Percentiles rank a stretch among this genome's conserved stretches.
Evolutionary conservation across 371 early-diverging fungal species (phyloP).

Genomic region (Apophysomyces elegans): DNA sequence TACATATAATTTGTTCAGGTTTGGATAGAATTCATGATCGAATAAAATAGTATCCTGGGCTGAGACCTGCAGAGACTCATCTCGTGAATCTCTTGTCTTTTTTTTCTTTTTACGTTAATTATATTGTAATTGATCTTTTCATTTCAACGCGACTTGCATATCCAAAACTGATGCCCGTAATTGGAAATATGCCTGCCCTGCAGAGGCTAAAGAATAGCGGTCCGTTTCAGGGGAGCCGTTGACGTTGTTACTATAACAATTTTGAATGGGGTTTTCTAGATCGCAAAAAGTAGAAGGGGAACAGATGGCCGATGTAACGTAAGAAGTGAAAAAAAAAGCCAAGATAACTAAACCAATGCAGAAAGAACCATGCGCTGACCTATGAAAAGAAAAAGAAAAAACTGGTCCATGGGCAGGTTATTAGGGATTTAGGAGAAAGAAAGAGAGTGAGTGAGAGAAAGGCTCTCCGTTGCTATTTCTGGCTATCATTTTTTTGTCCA

Average conservation of each 20-base stretch:
- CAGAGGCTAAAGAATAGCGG: background rate
- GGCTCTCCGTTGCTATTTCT: too few species aligned
- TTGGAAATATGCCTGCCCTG: constrained; percentile 11
- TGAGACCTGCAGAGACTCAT: background rate
- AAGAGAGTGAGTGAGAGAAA: too few species aligned
- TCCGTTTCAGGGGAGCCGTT: background rate
- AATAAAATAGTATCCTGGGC: background rate
- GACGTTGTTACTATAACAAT: background rate
- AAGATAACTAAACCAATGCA: too few species aligned
- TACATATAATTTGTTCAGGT: background rate
- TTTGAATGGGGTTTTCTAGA: background rate
- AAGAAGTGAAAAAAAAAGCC: background rate
- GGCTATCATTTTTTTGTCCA: too few species aligned
- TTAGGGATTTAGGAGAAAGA: too few species aligned
- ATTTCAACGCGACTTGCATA: constrained; percentile 9
- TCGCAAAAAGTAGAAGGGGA: background rate
- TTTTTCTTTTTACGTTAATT: background rate
- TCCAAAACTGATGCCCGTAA: background rate
- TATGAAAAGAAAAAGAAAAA: too few species aligned
- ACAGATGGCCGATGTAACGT: background rate
- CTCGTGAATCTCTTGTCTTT: background rate
- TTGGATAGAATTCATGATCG: background rate
- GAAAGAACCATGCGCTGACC: too few species aligned
- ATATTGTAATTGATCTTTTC: background rate
- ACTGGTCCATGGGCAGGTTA: too few species aligned